Base-by-base conservation (phyloP, 208 protist genomes). In the Trypanosomatidae sp. region DNA sequence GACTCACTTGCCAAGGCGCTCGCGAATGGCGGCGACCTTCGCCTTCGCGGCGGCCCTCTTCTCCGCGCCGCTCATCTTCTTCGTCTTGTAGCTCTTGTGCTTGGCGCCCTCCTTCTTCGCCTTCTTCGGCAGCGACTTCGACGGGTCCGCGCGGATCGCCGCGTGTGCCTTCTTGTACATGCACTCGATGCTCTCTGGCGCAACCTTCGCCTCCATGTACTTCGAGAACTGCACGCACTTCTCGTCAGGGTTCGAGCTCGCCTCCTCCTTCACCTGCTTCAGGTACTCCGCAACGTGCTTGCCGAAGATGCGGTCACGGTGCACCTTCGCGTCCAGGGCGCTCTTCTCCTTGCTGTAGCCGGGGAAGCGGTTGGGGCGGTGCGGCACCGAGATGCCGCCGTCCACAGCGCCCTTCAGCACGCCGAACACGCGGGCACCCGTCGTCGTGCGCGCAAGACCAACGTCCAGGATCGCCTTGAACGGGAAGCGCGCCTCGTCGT, bases 231-330 rank as follows among this genome's bases (percentile, higher is more conserved):
- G 91, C 78, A 98, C 88, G 89, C 98, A 99, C 44, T 80, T 80
- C 58, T 99, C 98, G 56, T 89, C 83, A 10, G 93, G 86, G 79
- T 88, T 91, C 59, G 83, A 83, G 82, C 84, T 88, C 41, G 98
- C 86, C 76, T 99, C 96, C 77, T 98, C 95, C 76, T 98, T 79
- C 64, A 99, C 94, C 68, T 93, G 52, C 72, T 97, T 93, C 99
- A 99, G 99, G 91, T 99, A 99, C 28, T 98, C 93, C 52, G 97
- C 92, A 46, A 99, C 98, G 94, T 99, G 98, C 39, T 89, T 91
- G 69, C 98, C 99, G 71, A 99, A 98, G 89, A 99, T 99, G 83
- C 97, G 87, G 59, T 98, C 90, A 67, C 95, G 87, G 76, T 98
- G 93, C 55, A 91, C 88, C 79, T 98, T 96, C 53, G 97, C 80